Evolutionary conservation across 495 filamentous ascomycete species (phyloP), one percentile per base, ranked within the genome.

Genomic region (Penicillium verhagenii): DNA sequence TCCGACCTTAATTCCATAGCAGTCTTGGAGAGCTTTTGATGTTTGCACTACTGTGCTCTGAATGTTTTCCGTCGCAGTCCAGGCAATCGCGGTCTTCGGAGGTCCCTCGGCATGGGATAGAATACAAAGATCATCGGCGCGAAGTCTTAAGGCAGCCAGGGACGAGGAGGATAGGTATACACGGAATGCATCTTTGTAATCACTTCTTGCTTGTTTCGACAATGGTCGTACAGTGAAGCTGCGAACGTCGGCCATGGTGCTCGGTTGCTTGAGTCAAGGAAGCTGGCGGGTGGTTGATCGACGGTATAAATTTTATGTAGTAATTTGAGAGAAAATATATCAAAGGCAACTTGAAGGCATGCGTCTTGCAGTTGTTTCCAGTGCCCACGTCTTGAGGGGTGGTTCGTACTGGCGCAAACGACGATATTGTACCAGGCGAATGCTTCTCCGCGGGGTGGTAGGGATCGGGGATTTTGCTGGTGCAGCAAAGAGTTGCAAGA

Each of bases 81-180:
- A 90, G 13, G 83, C 82, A 51, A 87, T 80, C 6, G 84, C 88
- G 43, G 82, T 79, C 46, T 79, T 81, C 6, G 70, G 57, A 2
- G 65, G 33, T 25, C 69, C 67, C 24, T 71, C 71, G 3, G 71
- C 56, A 44, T 66, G 79, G 57, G 75, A 77, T 28, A 91, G 45
- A 13, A 54, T 74, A 55, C 86, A 84, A 1, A 77, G 55, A 57
- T 86, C 80, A 31, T 86, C 89, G 25, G 80, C 72, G 42, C 79
- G 75, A 21, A 90, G 72, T 52, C 80, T 80, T 7, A 89, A 72
- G 26, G 75, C 66, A 43, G 83, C 76, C 9, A 92, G 71, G 21
- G 81, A 81, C 11, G 86, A 81, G 35, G 79, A 77, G n/a, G 83
- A 83, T 18, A 92, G 73, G 59, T 88, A 83, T 42, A 92, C 70